Evolutionary conservation across 1,284 basidiomycete species (phyloP), one percentile per base, ranked within the genome.

Genomic region (Apiotrichum laibachii): DNA sequence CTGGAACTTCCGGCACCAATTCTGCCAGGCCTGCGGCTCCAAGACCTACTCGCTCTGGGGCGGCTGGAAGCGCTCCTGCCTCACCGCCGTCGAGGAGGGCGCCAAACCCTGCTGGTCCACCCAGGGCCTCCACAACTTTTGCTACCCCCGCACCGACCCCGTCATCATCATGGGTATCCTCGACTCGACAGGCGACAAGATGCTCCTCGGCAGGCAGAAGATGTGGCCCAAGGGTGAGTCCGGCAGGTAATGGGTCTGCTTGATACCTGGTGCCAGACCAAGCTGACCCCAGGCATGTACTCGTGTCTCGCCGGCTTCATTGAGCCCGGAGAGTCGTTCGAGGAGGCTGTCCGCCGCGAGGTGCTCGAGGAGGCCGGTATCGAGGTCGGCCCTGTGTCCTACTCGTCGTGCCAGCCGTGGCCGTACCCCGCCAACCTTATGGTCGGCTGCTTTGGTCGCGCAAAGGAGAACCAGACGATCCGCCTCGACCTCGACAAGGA

Each of bases 351-450:
- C 18, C 83, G 86, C 61, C 83, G 95, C 35, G 95, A 98, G 77
- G 88, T 96, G 68, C 88, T 91, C 84, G 95, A 98, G 76, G 95
- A 98, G 77, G 89, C 91, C 0, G 95, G 95, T 7, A 84, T 98
- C 21, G 84, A 83, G 46, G 90, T 94, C 10, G 88, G 87, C 79
- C 83, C 90, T 62, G 86, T 95, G 12, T 82, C 83, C 63, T 98
- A 98, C 64, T 75, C 74, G 6, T 76, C 73, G 9, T 73, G 70
- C 62, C 77, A 79, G 62, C 77, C 77, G 47, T 79, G 77, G 90
- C 90, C 91, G 9, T 92, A 85, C 77, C 92, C 92, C 15, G 86
- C 91, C 34, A 94, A 88, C 76, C 80, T 95, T 35, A 95, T 96
- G 92, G 83, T 92, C 21, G 93, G 92, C 3, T 93, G 90, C 72